Evolutionary conservation across 2,329 filamentous ascomycete genomes (phyloP).

Genomic region (Eurotiales sp.): DNA sequence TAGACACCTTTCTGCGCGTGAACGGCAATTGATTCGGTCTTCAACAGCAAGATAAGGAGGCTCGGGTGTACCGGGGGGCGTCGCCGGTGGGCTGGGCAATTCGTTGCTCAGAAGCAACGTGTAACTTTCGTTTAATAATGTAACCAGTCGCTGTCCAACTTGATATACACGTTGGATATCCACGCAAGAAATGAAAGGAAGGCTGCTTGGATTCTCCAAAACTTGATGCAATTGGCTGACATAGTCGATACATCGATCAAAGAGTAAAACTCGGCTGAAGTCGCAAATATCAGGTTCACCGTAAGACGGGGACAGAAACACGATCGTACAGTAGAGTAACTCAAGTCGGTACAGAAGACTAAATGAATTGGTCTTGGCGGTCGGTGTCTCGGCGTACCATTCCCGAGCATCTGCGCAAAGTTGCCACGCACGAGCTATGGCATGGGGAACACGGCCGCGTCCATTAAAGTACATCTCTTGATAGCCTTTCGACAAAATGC

Average conservation of each 20-base stretch:
- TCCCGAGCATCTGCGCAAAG: constrained; percentile 58
- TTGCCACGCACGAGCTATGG: constrained; percentile 48
- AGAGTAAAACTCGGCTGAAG: constrained; percentile 75
- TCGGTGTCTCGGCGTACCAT: constrained; percentile 76
- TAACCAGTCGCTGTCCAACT: constrained; percentile 56
- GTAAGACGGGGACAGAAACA: constrained; percentile 78
- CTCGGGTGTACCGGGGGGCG: constrained; percentile 29
- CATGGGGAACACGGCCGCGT: constrained; percentile 62
- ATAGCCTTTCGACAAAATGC: constrained; percentile 84
- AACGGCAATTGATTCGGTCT: constrained; percentile 31
- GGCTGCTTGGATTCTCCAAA: constrained; percentile 55
- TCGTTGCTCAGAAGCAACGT: constrained; percentile 39
- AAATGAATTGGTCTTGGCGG: constrained; percentile 60
- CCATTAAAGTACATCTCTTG: constrained; percentile 81
- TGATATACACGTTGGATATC: constrained; percentile 82
- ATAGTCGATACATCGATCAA: constrained; percentile 82
- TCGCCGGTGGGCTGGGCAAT: constrained; percentile 26
- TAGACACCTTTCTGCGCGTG: constrained; percentile 32
- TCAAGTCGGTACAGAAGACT: constrained; percentile 81
- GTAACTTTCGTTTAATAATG: constrained; percentile 53
- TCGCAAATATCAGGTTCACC: constrained; percentile 66
- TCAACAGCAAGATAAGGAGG: constrained; percentile 29
- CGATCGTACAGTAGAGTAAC: constrained; percentile 83
- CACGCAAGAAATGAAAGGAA: constrained; percentile 76
- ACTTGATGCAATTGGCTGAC: constrained; percentile 69